Percentiles rank a stretch among this genome's conserved stretches.
Evolutionary conservation across 805 yeast genomes (phyloP).

Genomic region (Ogataea corticis): DNA sequence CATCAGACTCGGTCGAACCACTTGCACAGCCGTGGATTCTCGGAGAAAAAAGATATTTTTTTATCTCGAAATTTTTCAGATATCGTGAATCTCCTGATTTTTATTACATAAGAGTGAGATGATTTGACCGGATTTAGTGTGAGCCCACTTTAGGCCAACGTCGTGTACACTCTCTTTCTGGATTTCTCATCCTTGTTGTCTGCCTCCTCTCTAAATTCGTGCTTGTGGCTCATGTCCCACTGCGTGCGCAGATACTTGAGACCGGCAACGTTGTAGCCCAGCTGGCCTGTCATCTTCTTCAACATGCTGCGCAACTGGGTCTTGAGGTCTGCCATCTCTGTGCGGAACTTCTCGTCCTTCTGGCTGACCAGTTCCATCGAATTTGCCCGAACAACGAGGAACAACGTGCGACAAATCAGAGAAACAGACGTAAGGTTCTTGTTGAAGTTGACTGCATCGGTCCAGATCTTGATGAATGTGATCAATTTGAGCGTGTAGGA

Average conservation of each 20-base stretch:
- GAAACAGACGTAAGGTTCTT: conserved; percentile 52
- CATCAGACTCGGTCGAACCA: no score
- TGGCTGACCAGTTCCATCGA: conserved; percentile 77
- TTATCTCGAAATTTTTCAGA: no score
- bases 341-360: conserved; percentile 61
- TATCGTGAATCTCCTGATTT: no score
- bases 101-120: no score
- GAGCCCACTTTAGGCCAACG: conserved; percentile 28
- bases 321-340: conserved; percentile 65
- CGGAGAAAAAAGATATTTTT: no score
- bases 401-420: conserved; percentile 70
- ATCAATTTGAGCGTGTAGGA: conserved; percentile 74
- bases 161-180: conserved; percentile 68
- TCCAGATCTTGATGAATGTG: conserved; percentile 75
- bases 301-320: conserved; percentile 59
- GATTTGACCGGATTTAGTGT: no score
- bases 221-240: conserved; percentile 76
- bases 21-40: no score
- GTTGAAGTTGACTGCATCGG: conserved; percentile 45
- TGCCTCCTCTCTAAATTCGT: conserved; percentile 62
- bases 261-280: conserved; percentile 87
- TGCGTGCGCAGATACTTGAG: conserved; percentile 69
- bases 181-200: conserved; percentile 42
- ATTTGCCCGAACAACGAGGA: conserved; percentile 71
- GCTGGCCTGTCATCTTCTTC: conserved; percentile 48